These are phyloP conservation scores for Pinus albicaulis DNA, from an alignment of 75 land plant species.

Conservation along the genomic window DNA sequence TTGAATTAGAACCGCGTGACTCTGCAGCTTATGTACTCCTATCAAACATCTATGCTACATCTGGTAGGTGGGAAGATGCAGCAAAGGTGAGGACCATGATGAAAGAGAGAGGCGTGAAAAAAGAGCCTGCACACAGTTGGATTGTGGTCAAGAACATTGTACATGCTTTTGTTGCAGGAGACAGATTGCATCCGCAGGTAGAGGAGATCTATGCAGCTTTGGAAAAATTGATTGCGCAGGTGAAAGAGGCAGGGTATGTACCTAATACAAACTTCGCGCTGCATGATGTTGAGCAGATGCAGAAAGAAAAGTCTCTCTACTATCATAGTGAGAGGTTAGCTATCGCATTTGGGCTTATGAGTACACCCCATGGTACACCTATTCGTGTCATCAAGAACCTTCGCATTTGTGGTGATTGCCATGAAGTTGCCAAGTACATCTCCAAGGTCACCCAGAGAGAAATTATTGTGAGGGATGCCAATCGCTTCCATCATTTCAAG, in stretches of 20 bases:
- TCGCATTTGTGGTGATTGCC: conserved; percentile 1
- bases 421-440: conserved; percentile 8
- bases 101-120: conserved; percentile 1
- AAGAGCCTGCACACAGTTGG: neutral
- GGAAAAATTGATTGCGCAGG: neutral
- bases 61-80: conserved; percentile 5
- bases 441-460: neutral
- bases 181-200: conserved; percentile 5
- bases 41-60: conserved; percentile 1
- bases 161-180: conserved; percentile 8
- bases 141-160: conserved; percentile 1
- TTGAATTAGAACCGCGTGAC: conserved; percentile 1
- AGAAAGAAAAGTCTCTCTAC: conserved; percentile 8
- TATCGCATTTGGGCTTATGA: conserved; percentile 9
- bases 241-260: conserved; percentile 3
- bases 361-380: conserved; percentile 8
- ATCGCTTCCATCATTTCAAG: conserved; percentile 7
- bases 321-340: conserved; percentile 2
- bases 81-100: conserved; percentile 2
- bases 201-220: conserved; percentile 4
- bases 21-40: conserved; percentile 1
- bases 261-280: neutral
- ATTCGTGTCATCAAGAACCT: conserved; percentile 2
- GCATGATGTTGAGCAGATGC: conserved; percentile 6
- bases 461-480: conserved; percentile 2